Base-by-base conservation (phyloP, 2,329 filamentous ascomycete genomes). In the Talaromyces atroroseus region DNA sequence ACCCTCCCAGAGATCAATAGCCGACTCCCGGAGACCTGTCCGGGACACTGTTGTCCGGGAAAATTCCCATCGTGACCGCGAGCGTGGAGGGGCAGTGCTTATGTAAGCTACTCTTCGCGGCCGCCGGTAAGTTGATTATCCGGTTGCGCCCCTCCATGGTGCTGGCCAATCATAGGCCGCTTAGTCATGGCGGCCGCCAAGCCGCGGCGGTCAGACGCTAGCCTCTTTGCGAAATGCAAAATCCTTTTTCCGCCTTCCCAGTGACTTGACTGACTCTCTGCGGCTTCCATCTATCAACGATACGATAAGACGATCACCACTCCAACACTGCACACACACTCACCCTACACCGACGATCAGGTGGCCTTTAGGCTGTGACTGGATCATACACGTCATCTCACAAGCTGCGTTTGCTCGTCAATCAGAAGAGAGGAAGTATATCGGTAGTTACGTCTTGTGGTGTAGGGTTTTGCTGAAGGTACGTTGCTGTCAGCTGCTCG, bases 401-500 rank as follows among this genome's bases (percentile, higher is more conserved):
- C n/a, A 4, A 2, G 36, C 36, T 6, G 18, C 40, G 40, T 10
- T 21, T 12, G 2, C 18, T 44, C 10, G 18, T 44, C 7, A 23
- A 14, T 20, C 10, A 23, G n/a, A 44, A 21, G 20, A 44, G 11
- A 44, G 20, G 18, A 44, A 12, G 21, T 11, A 42, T n/a, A 12
- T 40, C 36, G n/a, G 7, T 38, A 54, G 52, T 54, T 26, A 21
- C 52, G 45, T 54, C 52, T 48, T 48, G 44, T 48, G 52, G 44
- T 29, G 20, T 24, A 7, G 14, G 49, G 48, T 49, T 23, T 18
- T 20, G 50, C 54, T 71, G 69, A 72, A 74, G 72, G 72, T 74
- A 74, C 72, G 72, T 74, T 29, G 66, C 68, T 66, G 65, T 63
- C 66, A 64, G 64, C 63, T 61, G 52, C 60, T 54, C 52, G 45